Evolutionary conservation across 768 basidiomycete species (phyloP).

Genomic region (Terana coerulea): DNA sequence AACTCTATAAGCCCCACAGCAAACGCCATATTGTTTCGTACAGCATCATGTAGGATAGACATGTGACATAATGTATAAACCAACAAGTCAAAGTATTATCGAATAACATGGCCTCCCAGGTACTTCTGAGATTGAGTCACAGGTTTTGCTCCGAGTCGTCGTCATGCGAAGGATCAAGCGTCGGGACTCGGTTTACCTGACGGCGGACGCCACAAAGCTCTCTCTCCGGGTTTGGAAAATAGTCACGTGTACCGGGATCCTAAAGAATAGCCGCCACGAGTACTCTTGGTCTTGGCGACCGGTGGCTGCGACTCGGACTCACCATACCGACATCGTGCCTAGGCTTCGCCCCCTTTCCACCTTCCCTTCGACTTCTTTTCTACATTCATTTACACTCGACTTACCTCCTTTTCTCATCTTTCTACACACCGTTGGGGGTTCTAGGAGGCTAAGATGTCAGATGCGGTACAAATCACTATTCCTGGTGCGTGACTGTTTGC

Average conservation of each 20-base stretch:
- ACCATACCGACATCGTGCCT: not conserved
- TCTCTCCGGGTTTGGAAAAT: not conserved
- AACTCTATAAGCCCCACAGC: too few species aligned
- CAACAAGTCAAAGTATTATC: too few species aligned
- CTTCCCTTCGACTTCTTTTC: too few species aligned
- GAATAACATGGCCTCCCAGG: too few species aligned
- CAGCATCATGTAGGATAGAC: too few species aligned
- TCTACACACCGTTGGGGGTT: not conserved
- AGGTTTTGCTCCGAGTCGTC: too few species aligned
- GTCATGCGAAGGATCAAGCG: too few species aligned
- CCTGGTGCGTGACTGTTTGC: constrained; percentile 31
- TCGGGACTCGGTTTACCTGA: too few species aligned
- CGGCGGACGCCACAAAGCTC: not conserved
- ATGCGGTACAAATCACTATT: constrained; percentile 44
- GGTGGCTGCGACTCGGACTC: too few species aligned
- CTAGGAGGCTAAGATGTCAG: constrained; percentile 24
- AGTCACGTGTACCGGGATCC: not conserved
- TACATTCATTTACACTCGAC: not conserved
- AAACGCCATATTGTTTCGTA: too few species aligned
- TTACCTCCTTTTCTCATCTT: not conserved
- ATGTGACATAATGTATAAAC: too few species aligned
- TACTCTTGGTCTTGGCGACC: constrained; percentile 5
- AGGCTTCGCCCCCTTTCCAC: not conserved
- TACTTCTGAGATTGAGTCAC: too few species aligned
- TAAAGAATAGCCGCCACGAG: not conserved